Evolutionary conservation across 768 basidiomycete genomes (phyloP).

Genomic region (Boletus vermiculosoides): DNA sequence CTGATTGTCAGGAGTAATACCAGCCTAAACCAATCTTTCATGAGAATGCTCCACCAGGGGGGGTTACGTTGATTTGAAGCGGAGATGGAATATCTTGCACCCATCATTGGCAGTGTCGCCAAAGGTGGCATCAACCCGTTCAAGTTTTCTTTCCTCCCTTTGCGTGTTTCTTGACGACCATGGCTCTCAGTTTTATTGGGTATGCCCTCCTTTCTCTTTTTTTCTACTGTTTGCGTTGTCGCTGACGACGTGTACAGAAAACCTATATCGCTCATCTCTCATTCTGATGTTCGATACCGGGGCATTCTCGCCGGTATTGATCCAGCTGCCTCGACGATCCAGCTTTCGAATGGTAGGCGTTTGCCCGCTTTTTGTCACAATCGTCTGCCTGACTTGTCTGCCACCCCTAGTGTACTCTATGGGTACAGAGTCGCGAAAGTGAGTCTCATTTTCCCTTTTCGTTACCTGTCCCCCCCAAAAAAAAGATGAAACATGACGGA

Average conservation of each 20-base stretch:
- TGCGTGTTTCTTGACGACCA: slow-evolving; percentile 30
- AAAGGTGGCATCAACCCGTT: slow-evolving; percentile 11
- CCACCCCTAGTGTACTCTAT: slow-evolving; percentile 67
- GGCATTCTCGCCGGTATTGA: slow-evolving; percentile 87
- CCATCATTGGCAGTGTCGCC: slow-evolving; percentile 10
- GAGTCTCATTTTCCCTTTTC: slow-evolving; percentile 25
- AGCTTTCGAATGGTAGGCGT: slow-evolving; percentile 74
- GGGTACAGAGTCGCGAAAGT: slow-evolving; percentile 86
- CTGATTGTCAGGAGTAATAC: neutral
- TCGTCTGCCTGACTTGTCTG: neutral
- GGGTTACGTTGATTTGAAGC: slow-evolving; percentile 16
- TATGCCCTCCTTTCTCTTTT: slow-evolving; percentile 27
- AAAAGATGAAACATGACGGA: slow-evolving; percentile 40
- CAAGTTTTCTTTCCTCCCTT: slow-evolving; percentile 19
- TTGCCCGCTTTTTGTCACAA: neutral
- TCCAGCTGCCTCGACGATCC: slow-evolving; percentile 81
- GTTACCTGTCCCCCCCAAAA: neutral
- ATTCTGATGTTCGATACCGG: slow-evolving; percentile 87
- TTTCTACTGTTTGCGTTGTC: neutral
- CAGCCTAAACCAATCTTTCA: neutral
- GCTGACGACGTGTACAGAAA: slow-evolving; percentile 50
- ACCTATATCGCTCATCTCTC: slow-evolving; percentile 86
- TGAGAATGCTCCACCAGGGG: neutral
- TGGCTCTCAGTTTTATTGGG: slow-evolving; percentile 81
- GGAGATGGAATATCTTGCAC: slow-evolving; percentile 26